Evolutionary conservation across 2,329 filamentous ascomycete genomes (phyloP).

Genomic region (Botrytis fragariae): DNA sequence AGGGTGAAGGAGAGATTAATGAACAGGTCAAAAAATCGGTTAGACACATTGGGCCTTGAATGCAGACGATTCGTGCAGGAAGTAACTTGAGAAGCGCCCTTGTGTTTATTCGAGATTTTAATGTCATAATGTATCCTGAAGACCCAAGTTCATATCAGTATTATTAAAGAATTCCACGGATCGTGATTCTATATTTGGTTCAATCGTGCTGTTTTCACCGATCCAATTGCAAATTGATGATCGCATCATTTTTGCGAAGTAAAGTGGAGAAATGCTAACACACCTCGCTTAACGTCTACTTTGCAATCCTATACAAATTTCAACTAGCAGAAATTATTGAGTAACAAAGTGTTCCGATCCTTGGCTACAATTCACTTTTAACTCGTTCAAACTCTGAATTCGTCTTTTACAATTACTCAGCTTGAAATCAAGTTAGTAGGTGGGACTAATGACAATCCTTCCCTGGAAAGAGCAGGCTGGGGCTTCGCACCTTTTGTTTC

Average conservation of each 20-base stretch:
- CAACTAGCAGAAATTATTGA: background rate
- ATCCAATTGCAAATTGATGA: background rate
- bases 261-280: background rate
- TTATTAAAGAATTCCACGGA: background rate
- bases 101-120: background rate
- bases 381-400: fast-evolving
- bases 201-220: background rate
- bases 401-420: background rate
- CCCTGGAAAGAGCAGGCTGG: too few relatives aligned
- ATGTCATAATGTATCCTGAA: background rate
- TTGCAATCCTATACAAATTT: background rate
- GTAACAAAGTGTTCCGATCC: background rate
- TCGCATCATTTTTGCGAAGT: background rate
- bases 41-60: background rate
- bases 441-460: background rate
- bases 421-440: background rate
- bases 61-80: background rate
- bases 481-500: too few relatives aligned
- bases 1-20: background rate
- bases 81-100: background rate
- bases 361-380: background rate
- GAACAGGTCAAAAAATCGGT: background rate
- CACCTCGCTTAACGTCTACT: background rate
- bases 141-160: background rate
- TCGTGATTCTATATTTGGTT: background rate